Base-by-base conservation (phyloP, 179 eudicot species). In the Silene vulgaris region DNA sequence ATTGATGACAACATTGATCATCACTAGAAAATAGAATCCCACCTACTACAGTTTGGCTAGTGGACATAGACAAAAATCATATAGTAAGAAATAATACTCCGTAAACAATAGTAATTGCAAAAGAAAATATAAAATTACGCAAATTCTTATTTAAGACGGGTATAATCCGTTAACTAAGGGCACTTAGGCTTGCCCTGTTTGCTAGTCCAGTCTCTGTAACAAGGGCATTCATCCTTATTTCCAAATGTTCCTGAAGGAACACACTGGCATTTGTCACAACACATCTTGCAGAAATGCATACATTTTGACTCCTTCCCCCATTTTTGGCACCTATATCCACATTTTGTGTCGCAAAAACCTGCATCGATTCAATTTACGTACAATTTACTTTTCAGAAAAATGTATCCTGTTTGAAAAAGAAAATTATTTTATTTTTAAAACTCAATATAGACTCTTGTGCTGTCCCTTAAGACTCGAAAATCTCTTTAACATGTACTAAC, bases 141-240 rank as follows among this genome's bases (percentile, higher is more conserved):
- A 8, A 40, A 40, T 40, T 8, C 12, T 40, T 40, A 40, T 40
- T 40, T 40, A 40, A 40, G 11, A 40, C 11, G 48, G 12, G 5
- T 8, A 40, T 40, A 40, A 40, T 40, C 7, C 2, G 21, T 30
- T 19, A 20, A 69, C 54, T 80, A 81, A 75, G 84, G 84, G 75
- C 84, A 82, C 72, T 82, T 82, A 63, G 84, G 84, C 61, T 81
- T 75, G 71, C 84, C 84, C 56, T 78, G 79, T 6, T 78, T 75
- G 75, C 78, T 66, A 14, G 59, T 75, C 84, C 74, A 75, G 75
- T 82, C 84, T 7, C 84, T 48, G 6, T 78, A 82, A 29, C 84
- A 82, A 75, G 82, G 84, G 77, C 84, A 82, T 8, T 82, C 77
- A 19, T 82, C 74, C 57, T 40, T 35, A 11, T 82, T 73, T 0